These are phyloP conservation scores for Paragyromitra xinjiangensis DNA, from an alignment of 495 filamentous ascomycete species.

Conservation along the genomic window DNA sequence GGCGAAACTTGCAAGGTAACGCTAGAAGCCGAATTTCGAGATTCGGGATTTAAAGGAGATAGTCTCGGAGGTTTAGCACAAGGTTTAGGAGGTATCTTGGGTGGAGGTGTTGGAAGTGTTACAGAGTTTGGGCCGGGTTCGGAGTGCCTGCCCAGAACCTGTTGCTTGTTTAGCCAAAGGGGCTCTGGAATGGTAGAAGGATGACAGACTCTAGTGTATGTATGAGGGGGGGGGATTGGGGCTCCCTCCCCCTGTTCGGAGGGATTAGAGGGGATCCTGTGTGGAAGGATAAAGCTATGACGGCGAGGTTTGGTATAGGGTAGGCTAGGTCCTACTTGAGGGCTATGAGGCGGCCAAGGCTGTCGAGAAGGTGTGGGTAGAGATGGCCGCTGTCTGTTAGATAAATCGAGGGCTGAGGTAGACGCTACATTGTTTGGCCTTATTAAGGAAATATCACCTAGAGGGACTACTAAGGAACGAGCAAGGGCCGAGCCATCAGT, in stretches of 20 bases:
- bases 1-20: not conserved
- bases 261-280: not conserved
- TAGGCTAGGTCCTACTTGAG: not conserved
- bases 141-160: not conserved
- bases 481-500: constrained; percentile 42
- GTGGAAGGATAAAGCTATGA: constrained; percentile 30
- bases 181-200: not conserved
- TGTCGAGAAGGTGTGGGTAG: not conserved
- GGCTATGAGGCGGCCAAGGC: constrained; percentile 1
- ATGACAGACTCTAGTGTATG: not conserved
- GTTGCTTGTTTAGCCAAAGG: not conserved
- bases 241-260: not conserved
- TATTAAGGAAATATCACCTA: constrained; percentile 42
- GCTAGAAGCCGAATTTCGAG: not conserved
- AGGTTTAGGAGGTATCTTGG: not conserved
- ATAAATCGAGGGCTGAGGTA: constrained; percentile 24
- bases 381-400: constrained; percentile 1
- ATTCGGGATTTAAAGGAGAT: constrained; percentile 9
- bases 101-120: constrained; percentile 3
- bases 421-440: constrained; percentile 35
- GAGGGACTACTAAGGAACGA: constrained; percentile 43
- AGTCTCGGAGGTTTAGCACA: not conserved
- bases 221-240: constrained; percentile 36
- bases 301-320: constrained; percentile 2
- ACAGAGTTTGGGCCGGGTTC: not conserved